Percentiles rank a stretch among this genome's conserved stretches.
Conservation (phyloP, 352 stramenopile species). For the Phytophthora pisi region DNA sequence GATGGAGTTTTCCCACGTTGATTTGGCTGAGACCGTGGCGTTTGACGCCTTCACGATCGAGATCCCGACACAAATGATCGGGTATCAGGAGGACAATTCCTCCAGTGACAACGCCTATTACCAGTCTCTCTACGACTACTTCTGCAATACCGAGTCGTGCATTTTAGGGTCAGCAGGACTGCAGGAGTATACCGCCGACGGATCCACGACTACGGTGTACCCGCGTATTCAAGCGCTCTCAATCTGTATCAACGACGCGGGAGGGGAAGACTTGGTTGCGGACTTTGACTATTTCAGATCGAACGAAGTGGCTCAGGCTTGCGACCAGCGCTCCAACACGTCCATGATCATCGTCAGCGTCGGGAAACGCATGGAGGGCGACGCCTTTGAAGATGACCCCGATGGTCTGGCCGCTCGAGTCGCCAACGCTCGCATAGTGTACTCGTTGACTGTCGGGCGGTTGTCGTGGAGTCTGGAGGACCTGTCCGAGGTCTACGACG, state of each 20-base stretch:
- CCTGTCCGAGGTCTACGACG: conserved; percentile 10
- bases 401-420: neutral
- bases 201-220: conserved; percentile 7
- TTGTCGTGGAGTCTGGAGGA: conserved; percentile 23
- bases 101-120: conserved; percentile 13
- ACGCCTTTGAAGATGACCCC: conserved; percentile 4
- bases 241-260: conserved; percentile 9
- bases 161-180: neutral
- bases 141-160: conserved; percentile 4
- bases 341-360: conserved; percentile 25
- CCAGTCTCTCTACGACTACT: neutral
- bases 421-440: conserved; percentile 20
- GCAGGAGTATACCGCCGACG: neutral
- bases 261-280: neutral
- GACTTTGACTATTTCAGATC: neutral
- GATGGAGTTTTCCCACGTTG: conserved; percentile 18
- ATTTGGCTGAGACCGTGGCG: neutral
- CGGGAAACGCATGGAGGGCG: conserved; percentile 21
- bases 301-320: conserved; percentile 14
- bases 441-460: conserved; percentile 30
- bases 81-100: conserved; percentile 7
- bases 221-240: conserved; percentile 21
- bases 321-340: conserved; percentile 13
- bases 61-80: conserved; percentile 12
- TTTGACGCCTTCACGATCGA: conserved; percentile 17